A percentile compares a stretch with the other conserved stretches of the same genome.
These are phyloP conservation scores for Phyllosticta citribraziliensis DNA, from an alignment of 2,329 filamentous ascomycete genomes.

Conservation along the genomic window DNA sequence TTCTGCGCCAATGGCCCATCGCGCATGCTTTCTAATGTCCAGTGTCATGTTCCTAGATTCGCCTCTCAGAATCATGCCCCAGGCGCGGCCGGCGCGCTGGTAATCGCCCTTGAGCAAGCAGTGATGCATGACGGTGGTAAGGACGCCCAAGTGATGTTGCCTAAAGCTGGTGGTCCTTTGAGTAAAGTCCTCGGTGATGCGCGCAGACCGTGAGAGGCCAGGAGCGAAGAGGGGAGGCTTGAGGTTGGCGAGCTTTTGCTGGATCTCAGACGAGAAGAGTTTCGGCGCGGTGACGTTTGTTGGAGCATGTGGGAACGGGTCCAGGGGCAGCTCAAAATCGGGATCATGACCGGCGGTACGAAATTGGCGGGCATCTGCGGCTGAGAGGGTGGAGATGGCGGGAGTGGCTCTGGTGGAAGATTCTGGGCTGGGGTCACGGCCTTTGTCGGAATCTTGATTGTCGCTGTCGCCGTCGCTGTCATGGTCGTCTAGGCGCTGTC, in stretches of 20 bases:
- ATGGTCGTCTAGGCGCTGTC: constrained; percentile 17
- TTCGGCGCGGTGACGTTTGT: constrained; percentile 8
- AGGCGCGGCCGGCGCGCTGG: constrained; percentile 60
- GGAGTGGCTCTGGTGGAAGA: constrained; percentile 11
- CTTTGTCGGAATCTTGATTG: constrained; percentile 7
- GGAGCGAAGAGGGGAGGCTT: constrained; percentile 32
- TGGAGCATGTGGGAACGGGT: constrained; percentile 37
- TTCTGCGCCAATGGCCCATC: constrained; percentile 81
- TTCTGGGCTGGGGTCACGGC: constrained; percentile 14
- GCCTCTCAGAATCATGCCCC: constrained; percentile 61
- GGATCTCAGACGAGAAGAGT: constrained; percentile 16
- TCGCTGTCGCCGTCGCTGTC: constrained; percentile 12
- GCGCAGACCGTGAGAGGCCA: background rate
- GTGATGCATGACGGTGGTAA: constrained; percentile 62
- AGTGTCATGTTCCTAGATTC: constrained; percentile 47
- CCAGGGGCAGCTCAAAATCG: constrained; percentile 29
- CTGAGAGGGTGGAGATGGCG: constrained; percentile 9
- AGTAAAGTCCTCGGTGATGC: background rate
- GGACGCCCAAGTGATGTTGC: constrained; percentile 51
- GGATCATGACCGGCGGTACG: constrained; percentile 33
- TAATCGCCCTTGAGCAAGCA: constrained; percentile 65
- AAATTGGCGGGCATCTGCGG: constrained; percentile 21
- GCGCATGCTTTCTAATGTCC: constrained; percentile 58
- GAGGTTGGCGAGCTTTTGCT: constrained; percentile 31
- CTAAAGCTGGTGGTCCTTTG: constrained; percentile 24